phyloP scores from a whole-genome alignment of 495 filamentous ascomycete species.

The Penicillium roqueforti region DNA sequence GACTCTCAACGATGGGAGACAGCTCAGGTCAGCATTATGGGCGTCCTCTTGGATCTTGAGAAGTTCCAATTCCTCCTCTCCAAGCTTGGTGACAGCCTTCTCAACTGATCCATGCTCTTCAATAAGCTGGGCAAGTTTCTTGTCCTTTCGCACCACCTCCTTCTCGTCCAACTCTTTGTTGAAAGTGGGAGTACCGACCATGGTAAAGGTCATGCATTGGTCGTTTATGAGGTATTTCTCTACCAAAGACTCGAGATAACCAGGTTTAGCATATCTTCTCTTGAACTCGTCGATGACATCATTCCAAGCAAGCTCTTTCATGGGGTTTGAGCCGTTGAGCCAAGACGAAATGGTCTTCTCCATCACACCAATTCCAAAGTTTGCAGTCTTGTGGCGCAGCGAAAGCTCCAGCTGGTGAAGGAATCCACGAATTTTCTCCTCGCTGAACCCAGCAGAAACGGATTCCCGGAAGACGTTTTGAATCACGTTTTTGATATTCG shows the following conservation, averaged over 20 bases:
- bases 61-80: conserved; percentile 73
- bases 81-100: conserved; percentile 63
- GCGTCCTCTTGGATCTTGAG: conserved; percentile 78
- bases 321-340: conserved; percentile 93
- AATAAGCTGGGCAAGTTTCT: conserved; percentile 65
- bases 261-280: conserved; percentile 58
- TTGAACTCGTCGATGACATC: conserved; percentile 81
- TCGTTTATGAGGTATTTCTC: conserved; percentile 89
- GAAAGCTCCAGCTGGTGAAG: conserved; percentile 88
- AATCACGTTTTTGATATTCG: conserved; percentile 69
- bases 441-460: conserved; percentile 72
- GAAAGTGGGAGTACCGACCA: conserved; percentile 77
- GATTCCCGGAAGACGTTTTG: conserved; percentile 62
- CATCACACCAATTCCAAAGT: conserved; percentile 88
- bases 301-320: conserved; percentile 86
- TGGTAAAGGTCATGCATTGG: conserved; percentile 84
- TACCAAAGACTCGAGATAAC: conserved; percentile 79
- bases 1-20: conserved; percentile 80
- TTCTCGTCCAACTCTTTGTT: conserved; percentile 69
- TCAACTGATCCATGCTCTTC: conserved; percentile 64
- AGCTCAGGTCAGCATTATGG: conserved; percentile 76
- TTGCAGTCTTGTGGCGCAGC: conserved; percentile 90
- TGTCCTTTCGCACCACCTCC: conserved; percentile 64
- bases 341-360: conserved; percentile 82
- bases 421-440: conserved; percentile 85